phyloP scores from a whole-genome alignment of 2,329 filamentous ascomycete species.

The Coniella vitis region DNA sequence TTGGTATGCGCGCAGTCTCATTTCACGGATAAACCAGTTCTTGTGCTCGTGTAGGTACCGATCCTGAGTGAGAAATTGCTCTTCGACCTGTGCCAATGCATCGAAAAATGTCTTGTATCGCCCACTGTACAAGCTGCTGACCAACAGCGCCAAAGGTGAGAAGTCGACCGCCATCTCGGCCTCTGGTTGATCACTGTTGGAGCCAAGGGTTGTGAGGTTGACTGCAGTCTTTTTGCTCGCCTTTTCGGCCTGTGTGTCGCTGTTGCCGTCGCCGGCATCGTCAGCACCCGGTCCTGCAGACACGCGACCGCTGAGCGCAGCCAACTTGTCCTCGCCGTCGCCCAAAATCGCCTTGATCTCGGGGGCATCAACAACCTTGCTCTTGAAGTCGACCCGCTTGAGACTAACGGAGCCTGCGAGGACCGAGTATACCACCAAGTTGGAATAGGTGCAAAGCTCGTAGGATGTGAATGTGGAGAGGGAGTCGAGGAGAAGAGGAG shows the following conservation, averaged over 20 bases:
- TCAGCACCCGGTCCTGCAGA: slow-evolving; percentile 78
- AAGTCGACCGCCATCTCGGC: slow-evolving; percentile 83
- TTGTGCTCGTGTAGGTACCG: slow-evolving; percentile 94
- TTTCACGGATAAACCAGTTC: slow-evolving; percentile 96
- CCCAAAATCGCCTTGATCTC: slow-evolving; percentile 97
- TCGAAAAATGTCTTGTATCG: slow-evolving; percentile 93
- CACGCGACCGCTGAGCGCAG: slow-evolving; percentile 71
- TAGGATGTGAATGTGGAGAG: slow-evolving; percentile 98
- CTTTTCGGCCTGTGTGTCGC: slow-evolving; percentile 43
- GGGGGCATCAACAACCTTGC: slow-evolving; percentile 94
- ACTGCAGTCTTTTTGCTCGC: slow-evolving; percentile 60
- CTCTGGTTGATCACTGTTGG: slow-evolving; percentile 63
- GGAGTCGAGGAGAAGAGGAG: slow-evolving; percentile 90
- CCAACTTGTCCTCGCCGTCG: slow-evolving; percentile 78
- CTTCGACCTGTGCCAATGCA: slow-evolving; percentile 82
- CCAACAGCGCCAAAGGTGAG: slow-evolving; percentile 76
- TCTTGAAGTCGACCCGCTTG: slow-evolving; percentile 97
- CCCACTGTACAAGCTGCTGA: slow-evolving; percentile 86
- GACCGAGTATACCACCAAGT: slow-evolving; percentile 89
- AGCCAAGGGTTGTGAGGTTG: slow-evolving; percentile 80
- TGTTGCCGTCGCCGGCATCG: slow-evolving; percentile 60
- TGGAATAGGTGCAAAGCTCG: slow-evolving; percentile 95
- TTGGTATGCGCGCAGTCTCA: slow-evolving; percentile 93
- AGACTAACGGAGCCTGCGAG: slow-evolving; percentile 89
- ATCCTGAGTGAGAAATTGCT: slow-evolving; percentile 88